phyloP scores from a whole-genome alignment of 306 rosid species.

The Carpinus viminea region DNA sequence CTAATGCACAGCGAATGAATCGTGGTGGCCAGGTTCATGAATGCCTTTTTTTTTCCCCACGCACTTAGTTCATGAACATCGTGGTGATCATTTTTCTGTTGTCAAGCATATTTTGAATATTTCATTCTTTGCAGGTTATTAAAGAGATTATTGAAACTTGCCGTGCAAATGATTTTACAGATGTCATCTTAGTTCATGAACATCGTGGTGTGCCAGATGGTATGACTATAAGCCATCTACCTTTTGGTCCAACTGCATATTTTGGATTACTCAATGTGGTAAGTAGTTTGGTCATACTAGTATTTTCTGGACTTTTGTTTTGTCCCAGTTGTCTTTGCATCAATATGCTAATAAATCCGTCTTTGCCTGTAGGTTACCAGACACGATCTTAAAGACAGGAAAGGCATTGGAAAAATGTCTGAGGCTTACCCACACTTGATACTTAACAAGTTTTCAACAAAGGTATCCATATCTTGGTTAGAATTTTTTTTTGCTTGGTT shows the following conservation, averaged over 20 bases:
- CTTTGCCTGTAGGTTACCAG: constrained; percentile 69
- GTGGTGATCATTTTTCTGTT: neutral
- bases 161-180: constrained; percentile 82
- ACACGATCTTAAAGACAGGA: constrained; percentile 86
- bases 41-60: neutral
- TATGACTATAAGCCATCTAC: constrained; percentile 76
- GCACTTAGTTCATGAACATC: neutral
- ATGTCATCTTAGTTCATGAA: constrained; percentile 87
- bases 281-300: constrained; percentile 32
- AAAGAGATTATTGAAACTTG: constrained; percentile 87
- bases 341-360: constrained; percentile 24
- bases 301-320: constrained; percentile 15
- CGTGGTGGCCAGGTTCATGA: constrained; percentile 93
- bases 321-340: neutral
- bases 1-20: constrained; percentile 86
- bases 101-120: neutral
- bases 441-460: constrained; percentile 76
- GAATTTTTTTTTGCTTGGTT: neutral
- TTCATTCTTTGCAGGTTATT: constrained; percentile 60
- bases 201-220: constrained; percentile 98
- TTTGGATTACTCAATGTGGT: constrained; percentile 87
- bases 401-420: constrained; percentile 88
- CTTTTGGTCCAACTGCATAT: constrained; percentile 95
- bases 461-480: constrained; percentile 52
- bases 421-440: constrained; percentile 87